A percentile compares a stretch with the other conserved stretches of the same genome.
Evolutionary conservation across 352 stramenopile genomes (phyloP).

Genomic region (Pythium diclinum): DNA sequence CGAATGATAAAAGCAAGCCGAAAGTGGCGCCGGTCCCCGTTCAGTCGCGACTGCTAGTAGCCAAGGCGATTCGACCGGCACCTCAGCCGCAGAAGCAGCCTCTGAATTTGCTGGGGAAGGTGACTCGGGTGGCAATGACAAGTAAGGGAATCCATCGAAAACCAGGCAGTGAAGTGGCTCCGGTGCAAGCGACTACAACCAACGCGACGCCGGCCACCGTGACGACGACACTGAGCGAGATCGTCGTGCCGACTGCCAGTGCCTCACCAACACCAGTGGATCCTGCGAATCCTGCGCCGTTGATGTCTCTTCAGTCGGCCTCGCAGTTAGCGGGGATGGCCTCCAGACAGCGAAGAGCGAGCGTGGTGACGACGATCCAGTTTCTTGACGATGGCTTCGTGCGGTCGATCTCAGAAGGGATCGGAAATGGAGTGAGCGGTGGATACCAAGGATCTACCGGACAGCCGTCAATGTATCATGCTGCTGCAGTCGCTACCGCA

Average conservation of each 20-base stretch:
- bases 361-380: slow-evolving; percentile 26
- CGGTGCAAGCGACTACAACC: not conserved
- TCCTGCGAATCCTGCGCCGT: not conserved
- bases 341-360: slow-evolving; percentile 17
- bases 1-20: not conserved
- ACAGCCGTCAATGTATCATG: not conserved
- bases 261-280: not conserved
- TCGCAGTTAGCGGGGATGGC: not conserved
- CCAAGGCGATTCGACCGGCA: slow-evolving; percentile 16
- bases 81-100: slow-evolving; percentile 10
- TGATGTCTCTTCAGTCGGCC: not conserved
- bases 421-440: not conserved
- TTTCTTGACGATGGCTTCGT: slow-evolving; percentile 18
- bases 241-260: not conserved
- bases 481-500: slow-evolving; percentile 1
- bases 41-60: slow-evolving; percentile 1
- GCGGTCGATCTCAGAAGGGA: slow-evolving; percentile 5
- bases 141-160: slow-evolving; percentile 8
- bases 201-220: not conserved
- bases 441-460: not conserved
- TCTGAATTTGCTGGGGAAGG: slow-evolving; percentile 9
- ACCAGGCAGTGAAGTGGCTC: not conserved
- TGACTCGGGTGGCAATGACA: slow-evolving; percentile 6
- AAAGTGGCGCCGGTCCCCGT: not conserved
- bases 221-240: not conserved